Base-by-base conservation (phyloP, 345 rosid species). In the Conringia planisiliqua region DNA sequence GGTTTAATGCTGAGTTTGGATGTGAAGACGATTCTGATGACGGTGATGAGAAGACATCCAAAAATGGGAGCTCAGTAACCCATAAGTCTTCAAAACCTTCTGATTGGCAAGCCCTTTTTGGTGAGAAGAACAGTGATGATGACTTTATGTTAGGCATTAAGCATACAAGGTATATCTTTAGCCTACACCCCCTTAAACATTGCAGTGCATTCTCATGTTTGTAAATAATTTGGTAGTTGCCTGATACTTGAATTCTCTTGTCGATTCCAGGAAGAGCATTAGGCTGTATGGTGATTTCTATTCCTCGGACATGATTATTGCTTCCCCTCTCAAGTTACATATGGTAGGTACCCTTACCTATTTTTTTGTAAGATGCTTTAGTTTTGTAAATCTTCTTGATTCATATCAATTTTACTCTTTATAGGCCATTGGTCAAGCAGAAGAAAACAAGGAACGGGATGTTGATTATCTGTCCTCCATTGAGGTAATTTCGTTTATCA, bases 381-480 rank as follows among this genome's bases (percentile, higher is more conserved):
- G 38, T 35, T 40, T 8, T 40, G 56, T 35, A 72, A 59, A 66
- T 59, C 10, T 60, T 66, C 73, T 36, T 43, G 39, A 51, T 67
- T 16, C 40, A 24, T 22, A 79, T 58, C 61, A 64, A 35, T 40
- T 56, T 68, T 1, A 11, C 30, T 46, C 35, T 71, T 79, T 30
- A 60, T 88, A 94, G 98, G 91, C 87, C 83, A 87, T 94, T 73
- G 89, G 77, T 59, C 79, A 82, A 80, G 84, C 89, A 65, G 84
- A 76, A 70, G 72, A 74, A 58, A 82, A 84, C 65, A 94, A 87
- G 85, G 97, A 94, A 36, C 70, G 40, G 10, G 91, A 94, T 75
- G 84, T 86, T 38, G 95, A 94, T 83, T 94, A 85, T 80, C 93
- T 94, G 50, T 88, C 98, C 72, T 91, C 98, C 36, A 88, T 94